Conservation (phyloP, 2,329 filamentous ascomycete genomes). For the Diaporthe nobilis region DNA sequence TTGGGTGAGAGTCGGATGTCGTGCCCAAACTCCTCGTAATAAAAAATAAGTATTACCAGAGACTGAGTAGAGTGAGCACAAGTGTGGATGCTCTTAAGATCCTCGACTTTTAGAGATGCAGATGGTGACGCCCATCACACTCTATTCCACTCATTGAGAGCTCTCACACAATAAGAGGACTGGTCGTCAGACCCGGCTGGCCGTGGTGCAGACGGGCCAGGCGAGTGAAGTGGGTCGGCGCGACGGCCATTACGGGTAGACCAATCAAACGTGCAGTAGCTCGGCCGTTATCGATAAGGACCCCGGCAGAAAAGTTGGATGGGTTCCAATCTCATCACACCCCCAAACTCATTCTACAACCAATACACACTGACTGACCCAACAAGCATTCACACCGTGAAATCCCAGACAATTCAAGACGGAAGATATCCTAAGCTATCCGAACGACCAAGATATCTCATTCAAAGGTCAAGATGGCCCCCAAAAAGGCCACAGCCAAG, state of each 20-base stretch:
- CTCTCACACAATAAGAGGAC: not conserved
- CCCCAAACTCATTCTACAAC: not conserved
- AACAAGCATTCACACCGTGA: not conserved
- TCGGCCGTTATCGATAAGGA: slow-evolving; percentile 25
- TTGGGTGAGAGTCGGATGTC: not conserved
- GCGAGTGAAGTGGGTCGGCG: not conserved
- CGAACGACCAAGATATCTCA: not conserved
- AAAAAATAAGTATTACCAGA: too few relatives aligned
- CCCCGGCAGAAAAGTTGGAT: slow-evolving; percentile 36
- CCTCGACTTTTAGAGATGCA: not conserved
- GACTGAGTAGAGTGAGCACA: not conserved
- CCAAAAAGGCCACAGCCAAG: slow-evolving; percentile 26
- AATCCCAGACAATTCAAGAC: not conserved
- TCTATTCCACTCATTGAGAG: not conserved
- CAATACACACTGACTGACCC: not conserved
- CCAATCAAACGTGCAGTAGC: not conserved
- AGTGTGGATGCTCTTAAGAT: too few relatives aligned
- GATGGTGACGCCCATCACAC: not conserved
- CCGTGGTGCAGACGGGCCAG: not conserved
- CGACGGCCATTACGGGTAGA: not conserved
- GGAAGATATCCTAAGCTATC: not conserved
- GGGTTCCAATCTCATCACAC: slow-evolving; percentile 24
- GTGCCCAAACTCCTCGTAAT: not conserved
- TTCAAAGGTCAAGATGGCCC: slow-evolving; percentile 26
- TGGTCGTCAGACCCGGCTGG: not conserved